Conservation (phyloP, 2,329 filamentous ascomycete genomes). For the Rutstroemia sp. region DNA sequence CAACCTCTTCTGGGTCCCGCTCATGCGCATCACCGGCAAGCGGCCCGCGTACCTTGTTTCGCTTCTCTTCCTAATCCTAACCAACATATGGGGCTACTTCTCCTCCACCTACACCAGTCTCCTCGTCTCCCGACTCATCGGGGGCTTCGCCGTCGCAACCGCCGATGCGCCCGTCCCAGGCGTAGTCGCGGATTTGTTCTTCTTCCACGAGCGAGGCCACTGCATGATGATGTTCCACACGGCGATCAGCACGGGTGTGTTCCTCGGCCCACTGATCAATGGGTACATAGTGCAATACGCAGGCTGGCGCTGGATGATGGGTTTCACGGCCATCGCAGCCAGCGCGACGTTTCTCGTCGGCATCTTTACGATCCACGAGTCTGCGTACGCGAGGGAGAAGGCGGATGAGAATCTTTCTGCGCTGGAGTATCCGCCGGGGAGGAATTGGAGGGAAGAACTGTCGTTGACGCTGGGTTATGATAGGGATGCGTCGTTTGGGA, state of each 20-base stretch:
- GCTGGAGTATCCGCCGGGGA: conserved; percentile 6
- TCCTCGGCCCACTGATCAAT: conserved; percentile 32
- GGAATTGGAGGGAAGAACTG: conserved; percentile 1
- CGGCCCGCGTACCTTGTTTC: conserved; percentile 32
- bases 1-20: conserved; percentile 28
- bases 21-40: conserved; percentile 30
- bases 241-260: conserved; percentile 31
- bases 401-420: not conserved
- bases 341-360: conserved; percentile 21
- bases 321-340: conserved; percentile 24
- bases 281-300: conserved; percentile 24
- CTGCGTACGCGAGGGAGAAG: conserved; percentile 10
- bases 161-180: conserved; percentile 34
- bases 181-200: conserved; percentile 33
- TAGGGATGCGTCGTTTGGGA: conserved; percentile 4
- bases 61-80: conserved; percentile 27
- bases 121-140: conserved; percentile 25
- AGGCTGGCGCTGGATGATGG: conserved; percentile 26
- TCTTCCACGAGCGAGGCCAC: conserved; percentile 29
- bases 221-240: conserved; percentile 35
- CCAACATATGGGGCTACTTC: conserved; percentile 31
- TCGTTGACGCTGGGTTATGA: conserved; percentile 10
- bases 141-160: conserved; percentile 26
- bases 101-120: conserved; percentile 25
- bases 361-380: conserved; percentile 26